These are phyloP conservation scores for Arthrobotrys sphaeroides DNA, from an alignment of 2,329 filamentous ascomycete genomes.

Conservation along the genomic window DNA sequence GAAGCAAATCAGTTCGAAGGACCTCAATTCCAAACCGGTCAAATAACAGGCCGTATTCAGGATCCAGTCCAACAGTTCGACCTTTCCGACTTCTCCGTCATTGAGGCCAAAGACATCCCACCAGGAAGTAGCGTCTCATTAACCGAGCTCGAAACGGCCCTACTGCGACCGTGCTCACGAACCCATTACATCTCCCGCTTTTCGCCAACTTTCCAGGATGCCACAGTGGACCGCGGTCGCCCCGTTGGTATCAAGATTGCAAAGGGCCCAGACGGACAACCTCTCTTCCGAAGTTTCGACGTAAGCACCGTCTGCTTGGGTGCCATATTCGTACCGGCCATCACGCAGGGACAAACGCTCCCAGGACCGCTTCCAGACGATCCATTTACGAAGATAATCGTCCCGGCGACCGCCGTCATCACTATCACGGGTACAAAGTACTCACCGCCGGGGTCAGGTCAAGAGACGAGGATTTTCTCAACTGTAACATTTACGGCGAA, in stretches of 20 bases:
- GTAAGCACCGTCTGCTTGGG: not conserved
- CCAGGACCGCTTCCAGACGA: not conserved
- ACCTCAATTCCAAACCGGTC: not conserved
- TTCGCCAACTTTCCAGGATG: not conserved
- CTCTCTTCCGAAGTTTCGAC: constrained; percentile 24
- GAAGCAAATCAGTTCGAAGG: constrained; percentile 35
- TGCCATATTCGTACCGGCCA: constrained; percentile 13
- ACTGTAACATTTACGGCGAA: constrained; percentile 4
- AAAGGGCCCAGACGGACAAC: not conserved
- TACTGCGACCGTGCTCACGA: constrained; percentile 15
- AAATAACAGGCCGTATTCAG: constrained; percentile 1
- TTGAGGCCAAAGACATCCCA: not conserved
- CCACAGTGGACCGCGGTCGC: not conserved
- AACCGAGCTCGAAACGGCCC: not conserved
- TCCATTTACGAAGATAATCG: not conserved
- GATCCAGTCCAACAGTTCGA: constrained; percentile 20
- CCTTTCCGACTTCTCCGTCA: constrained; percentile 18
- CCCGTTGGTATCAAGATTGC: constrained; percentile 21
- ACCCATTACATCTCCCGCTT: constrained; percentile 21
- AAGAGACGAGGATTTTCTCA: not conserved
- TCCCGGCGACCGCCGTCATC: constrained; percentile 17
- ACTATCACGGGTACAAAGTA: constrained; percentile 13
- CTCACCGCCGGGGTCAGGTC: not conserved
- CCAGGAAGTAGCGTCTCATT: not conserved
- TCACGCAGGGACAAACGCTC: constrained; percentile 4